These are phyloP conservation scores for Diplodia corticola DNA, from an alignment of 2,329 filamentous ascomycete genomes.

Conservation along the genomic window DNA sequence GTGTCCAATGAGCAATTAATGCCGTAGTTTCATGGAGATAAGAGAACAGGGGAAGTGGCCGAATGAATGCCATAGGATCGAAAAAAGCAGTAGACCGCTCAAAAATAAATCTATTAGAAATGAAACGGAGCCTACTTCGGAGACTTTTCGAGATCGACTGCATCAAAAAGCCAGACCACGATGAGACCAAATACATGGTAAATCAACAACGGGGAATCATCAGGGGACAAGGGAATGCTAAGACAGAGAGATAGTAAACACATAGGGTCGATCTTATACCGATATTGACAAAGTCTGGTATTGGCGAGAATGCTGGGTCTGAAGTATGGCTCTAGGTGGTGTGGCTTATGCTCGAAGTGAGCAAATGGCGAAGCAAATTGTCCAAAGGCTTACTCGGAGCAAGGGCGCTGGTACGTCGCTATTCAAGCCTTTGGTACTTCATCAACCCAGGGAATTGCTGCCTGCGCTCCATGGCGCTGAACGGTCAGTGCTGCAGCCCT, in stretches of 20 bases:
- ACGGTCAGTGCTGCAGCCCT: slow-evolving; percentile 66
- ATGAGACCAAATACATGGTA: neutral
- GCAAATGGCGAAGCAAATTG: neutral
- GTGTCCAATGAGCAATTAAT: neutral
- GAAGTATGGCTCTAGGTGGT: neutral
- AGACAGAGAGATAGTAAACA: neutral
- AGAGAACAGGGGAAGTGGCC: neutral
- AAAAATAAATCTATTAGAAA: too few species aligned
- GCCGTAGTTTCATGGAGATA: neutral
- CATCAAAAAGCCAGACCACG: neutral
- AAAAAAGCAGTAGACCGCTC: too few species aligned
- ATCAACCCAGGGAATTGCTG: slow-evolving; percentile 65
- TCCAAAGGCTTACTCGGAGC: too few species aligned
- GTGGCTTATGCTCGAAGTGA: neutral
- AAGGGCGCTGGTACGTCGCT: too few species aligned
- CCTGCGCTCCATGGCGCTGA: slow-evolving; percentile 64
- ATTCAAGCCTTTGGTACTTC: slow-evolving; percentile 44
- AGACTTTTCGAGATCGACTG: too few species aligned
- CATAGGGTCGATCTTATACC: neutral
- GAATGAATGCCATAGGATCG: neutral
- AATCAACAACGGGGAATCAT: neutral
- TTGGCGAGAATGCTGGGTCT: neutral
- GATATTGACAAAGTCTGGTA: neutral
- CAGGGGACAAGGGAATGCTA: neutral
- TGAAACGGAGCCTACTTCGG: too few species aligned